Evolutionary conservation across 805 yeast genomes (phyloP).

Genomic region (Candida ascalaphidarum): DNA sequence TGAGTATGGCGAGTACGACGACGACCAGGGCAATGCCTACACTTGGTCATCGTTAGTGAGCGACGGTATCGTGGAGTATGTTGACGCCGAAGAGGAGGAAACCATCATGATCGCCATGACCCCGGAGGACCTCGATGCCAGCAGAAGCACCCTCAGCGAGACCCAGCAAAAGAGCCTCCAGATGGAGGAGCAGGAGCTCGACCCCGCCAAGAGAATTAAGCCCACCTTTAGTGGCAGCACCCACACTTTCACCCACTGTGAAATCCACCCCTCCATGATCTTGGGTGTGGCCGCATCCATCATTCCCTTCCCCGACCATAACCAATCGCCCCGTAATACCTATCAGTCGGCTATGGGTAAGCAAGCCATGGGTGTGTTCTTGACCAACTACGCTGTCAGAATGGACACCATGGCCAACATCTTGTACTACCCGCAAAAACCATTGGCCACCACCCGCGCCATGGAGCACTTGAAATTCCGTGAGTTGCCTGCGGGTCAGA

Average conservation of each 20-base stretch:
- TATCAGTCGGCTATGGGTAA: constrained; percentile 99
- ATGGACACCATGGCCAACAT: constrained; percentile 99
- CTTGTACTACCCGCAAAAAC: constrained; percentile 95
- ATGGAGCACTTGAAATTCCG: constrained; percentile 97
- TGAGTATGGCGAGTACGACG: constrained; percentile 55
- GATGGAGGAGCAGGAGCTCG: constrained; percentile 40
- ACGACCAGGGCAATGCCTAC: constrained; percentile 42
- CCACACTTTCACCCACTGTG: constrained; percentile 95
- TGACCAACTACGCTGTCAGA: constrained; percentile 91
- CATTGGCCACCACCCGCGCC: constrained; percentile 93
- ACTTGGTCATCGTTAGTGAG: constrained; percentile 81
- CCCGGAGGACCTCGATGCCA: constrained; percentile 86
- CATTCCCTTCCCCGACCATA: constrained; percentile 99
- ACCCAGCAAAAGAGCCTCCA: constrained; percentile 35
- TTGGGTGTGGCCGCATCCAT: constrained; percentile 97
- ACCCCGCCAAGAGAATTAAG: constrained; percentile 83
- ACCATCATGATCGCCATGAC: constrained; percentile 98
- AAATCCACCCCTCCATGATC: constrained; percentile 98
- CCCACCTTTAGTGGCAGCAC: constrained; percentile 45
- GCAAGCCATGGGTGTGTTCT: constrained; percentile 98
- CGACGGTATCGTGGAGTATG: constrained; percentile 89
- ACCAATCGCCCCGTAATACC: constrained; percentile 98
- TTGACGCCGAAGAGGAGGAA: constrained; percentile 99
- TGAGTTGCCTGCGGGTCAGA: constrained; percentile 98
- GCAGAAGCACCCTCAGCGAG: constrained; percentile 32